Conservation (phyloP, 805 yeast genomes). For the Candida adriatica region DNA sequence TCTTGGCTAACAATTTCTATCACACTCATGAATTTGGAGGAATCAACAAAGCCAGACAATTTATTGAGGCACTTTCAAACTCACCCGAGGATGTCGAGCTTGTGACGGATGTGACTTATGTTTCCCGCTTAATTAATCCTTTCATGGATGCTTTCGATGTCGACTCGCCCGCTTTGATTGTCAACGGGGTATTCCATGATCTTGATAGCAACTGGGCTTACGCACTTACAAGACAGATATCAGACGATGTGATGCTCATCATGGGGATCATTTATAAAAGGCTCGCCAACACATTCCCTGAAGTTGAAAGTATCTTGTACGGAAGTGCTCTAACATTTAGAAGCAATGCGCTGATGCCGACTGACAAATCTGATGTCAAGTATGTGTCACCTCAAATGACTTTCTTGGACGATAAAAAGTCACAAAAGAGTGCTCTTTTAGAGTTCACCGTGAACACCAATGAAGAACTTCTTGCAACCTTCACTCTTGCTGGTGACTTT, state of each 20-base stretch:
- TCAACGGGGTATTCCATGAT: conserved; percentile 64
- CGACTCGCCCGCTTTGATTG: conserved; percentile 45
- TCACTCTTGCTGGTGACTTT: conserved; percentile 59
- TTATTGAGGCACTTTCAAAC: conserved; percentile 14
- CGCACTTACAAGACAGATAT: conserved; percentile 43
- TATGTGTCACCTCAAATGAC: conserved; percentile 24
- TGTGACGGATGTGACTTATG: conserved; percentile 12
- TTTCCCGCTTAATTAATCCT: conserved; percentile 18
- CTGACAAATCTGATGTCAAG: conserved; percentile 26
- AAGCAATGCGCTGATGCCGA: conserved; percentile 46
- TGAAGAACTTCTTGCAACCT: conserved; percentile 21
- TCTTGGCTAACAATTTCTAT: conserved; percentile 15
- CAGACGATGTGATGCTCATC: conserved; percentile 39
- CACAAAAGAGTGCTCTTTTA: conserved; percentile 13
- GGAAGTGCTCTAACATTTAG: conserved; percentile 36
- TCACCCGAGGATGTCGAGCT: not conserved
- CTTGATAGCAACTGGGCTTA: conserved; percentile 51
- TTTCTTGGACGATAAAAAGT: conserved; percentile 3
- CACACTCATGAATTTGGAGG: conserved; percentile 13
- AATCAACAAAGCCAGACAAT: conserved; percentile 10
- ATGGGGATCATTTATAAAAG: conserved; percentile 20
- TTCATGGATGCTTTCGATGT: conserved; percentile 35
- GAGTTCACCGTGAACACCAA: conserved; percentile 14
- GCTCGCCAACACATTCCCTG: conserved; percentile 20
- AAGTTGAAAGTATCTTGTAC: conserved; percentile 34